These are phyloP conservation scores for Chloris gayana DNA, from an alignment of 176 grass and related monocot species.

Conservation along the genomic window DNA sequence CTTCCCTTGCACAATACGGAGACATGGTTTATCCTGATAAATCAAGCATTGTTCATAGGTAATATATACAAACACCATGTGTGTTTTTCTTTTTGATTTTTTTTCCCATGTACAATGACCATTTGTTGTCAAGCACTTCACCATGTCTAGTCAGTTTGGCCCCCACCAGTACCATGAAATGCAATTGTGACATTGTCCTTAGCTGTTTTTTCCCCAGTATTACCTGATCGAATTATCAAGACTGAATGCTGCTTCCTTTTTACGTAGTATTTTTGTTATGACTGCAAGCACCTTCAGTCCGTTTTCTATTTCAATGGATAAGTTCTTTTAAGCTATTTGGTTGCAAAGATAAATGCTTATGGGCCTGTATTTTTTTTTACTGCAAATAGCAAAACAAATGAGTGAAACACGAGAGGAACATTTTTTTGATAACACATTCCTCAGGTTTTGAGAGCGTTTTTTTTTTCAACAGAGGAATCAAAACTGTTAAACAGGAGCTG, in stretches of 20 bases:
- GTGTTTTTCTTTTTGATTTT: slow-evolving; percentile 9
- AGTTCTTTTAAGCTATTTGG: not conserved
- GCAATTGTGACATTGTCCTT: not conserved
- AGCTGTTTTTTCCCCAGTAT: not conserved
- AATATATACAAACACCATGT: slow-evolving; percentile 9
- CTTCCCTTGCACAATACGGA: slow-evolving; percentile 86
- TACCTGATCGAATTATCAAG: not conserved
- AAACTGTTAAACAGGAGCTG: too few species aligned
- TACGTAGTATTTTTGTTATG: not conserved
- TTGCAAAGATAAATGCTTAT: not conserved
- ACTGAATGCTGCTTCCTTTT: not conserved
- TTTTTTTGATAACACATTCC: too few species aligned
- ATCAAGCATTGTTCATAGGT: slow-evolving; percentile 90
- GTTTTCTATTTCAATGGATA: not conserved
- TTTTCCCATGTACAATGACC: not conserved
- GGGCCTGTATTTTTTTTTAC: too few species aligned
- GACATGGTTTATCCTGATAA: slow-evolving; percentile 90
- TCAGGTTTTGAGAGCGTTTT: too few species aligned
- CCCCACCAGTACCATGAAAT: not conserved
- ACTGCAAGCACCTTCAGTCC: not conserved
- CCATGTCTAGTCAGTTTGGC: not conserved
- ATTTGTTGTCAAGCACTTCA: slow-evolving; percentile 22
- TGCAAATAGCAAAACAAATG: too few species aligned
- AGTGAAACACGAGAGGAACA: too few species aligned
- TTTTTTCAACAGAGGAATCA: too few species aligned